These are phyloP conservation scores for Neurospora sp. DNA, from an alignment of 2,329 filamentous ascomycete species.

Conservation along the genomic window DNA sequence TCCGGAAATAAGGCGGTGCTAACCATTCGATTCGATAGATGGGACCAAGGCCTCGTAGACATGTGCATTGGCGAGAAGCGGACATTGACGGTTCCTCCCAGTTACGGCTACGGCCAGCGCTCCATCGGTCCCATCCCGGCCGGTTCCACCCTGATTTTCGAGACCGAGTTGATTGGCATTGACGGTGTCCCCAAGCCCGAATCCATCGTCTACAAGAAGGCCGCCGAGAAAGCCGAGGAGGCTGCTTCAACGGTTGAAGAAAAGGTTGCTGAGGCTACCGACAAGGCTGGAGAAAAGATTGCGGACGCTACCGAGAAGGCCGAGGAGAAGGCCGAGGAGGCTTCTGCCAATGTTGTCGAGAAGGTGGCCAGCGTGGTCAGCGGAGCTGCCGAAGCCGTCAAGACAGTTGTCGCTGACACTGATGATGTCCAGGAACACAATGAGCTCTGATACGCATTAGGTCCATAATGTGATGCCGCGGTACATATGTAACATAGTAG, in stretches of 20 bases:
- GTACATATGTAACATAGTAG: neutral
- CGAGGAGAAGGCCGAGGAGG: slow-evolving; percentile 22
- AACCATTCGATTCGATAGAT: slow-evolving; percentile 37
- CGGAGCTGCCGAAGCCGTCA: slow-evolving; percentile 42
- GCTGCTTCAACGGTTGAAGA: slow-evolving; percentile 19
- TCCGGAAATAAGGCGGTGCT: slow-evolving; percentile 5
- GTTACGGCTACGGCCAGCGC: slow-evolving; percentile 70
- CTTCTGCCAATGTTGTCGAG: slow-evolving; percentile 31
- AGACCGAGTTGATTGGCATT: slow-evolving; percentile 83
- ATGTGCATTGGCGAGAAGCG: slow-evolving; percentile 96
- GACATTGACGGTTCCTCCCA: slow-evolving; percentile 81
- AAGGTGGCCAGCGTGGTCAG: slow-evolving; percentile 36
- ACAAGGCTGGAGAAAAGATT: slow-evolving; percentile 35
- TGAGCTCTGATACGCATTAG: slow-evolving; percentile 37
- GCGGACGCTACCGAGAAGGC: slow-evolving; percentile 21
- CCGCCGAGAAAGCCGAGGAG: slow-evolving; percentile 21
- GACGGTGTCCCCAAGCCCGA: slow-evolving; percentile 54
- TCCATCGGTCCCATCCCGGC: slow-evolving; percentile 74
- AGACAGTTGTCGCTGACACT: slow-evolving; percentile 42
- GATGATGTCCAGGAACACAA: slow-evolving; percentile 50
- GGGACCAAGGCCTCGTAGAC: slow-evolving; percentile 81
- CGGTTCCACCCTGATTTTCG: slow-evolving; percentile 75
- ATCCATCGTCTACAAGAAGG: slow-evolving; percentile 32
- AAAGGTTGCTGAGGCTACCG: slow-evolving; percentile 24
- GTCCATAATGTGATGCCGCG: neutral